Conservation (phyloP, 257 asterid genomes). For the Solanum neorickii region DNA sequence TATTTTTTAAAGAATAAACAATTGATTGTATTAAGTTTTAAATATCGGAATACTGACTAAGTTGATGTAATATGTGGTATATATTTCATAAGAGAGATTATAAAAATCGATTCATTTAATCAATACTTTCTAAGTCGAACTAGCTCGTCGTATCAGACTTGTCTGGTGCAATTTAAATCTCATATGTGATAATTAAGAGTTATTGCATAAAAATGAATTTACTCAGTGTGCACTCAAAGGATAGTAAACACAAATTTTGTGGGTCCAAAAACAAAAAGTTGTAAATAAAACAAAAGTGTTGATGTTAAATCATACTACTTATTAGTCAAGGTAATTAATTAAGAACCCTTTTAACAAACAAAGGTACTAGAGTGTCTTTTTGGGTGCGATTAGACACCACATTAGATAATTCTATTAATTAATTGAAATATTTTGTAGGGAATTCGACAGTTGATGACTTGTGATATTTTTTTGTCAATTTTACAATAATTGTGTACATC, state of each 20-base stretch:
- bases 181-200: background rate
- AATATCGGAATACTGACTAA: background rate
- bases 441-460: background rate
- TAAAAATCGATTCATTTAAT: background rate
- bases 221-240: background rate
- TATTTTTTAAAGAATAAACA: background rate
- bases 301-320: background rate
- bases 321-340: background rate
- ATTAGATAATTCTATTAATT: background rate
- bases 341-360: background rate
- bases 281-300: background rate
- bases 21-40: background rate
- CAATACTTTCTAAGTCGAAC: background rate
- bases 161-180: rapidly evolving
- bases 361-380: background rate
- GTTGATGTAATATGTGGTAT: background rate
- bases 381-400: background rate
- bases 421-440: background rate
- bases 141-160: rapidly evolving
- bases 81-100: background rate
- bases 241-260: rapidly evolving
- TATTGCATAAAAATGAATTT: background rate
- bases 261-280: background rate
- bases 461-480: background rate
- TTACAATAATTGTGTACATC: background rate